A percentile compares a stretch with the other conserved stretches of the same genome.
Evolutionary conservation across 2,329 filamentous ascomycete species (phyloP).

Genomic region (Neofusicoccum sp.): DNA sequence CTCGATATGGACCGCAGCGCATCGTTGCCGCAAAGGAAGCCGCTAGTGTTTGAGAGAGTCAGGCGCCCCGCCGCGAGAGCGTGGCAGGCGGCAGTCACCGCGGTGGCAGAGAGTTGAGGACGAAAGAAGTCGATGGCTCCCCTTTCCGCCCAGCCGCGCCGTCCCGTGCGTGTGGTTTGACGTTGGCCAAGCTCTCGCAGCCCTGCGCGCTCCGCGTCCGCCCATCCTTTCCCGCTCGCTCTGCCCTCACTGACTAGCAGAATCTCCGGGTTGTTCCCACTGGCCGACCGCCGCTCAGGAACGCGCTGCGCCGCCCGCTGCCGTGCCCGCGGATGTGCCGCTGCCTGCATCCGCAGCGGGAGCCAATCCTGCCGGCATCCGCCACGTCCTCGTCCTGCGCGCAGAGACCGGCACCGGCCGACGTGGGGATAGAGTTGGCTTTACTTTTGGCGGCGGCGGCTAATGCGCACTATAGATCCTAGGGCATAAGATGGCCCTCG

Average conservation of each 20-base stretch:
- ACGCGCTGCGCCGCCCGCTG: neutral
- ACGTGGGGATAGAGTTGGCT: slow-evolving; percentile 6
- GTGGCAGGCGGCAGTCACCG: neutral
- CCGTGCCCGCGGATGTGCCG: too few relatives aligned
- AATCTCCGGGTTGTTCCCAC: neutral
- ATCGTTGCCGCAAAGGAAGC: neutral
- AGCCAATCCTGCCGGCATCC: neutral
- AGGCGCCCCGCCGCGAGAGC: neutral
- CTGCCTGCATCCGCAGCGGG: neutral
- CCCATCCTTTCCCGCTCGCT: slow-evolving; percentile 1
- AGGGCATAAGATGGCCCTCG: slow-evolving; percentile 1
- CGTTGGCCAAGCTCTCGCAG: neutral
- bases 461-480: slow-evolving; percentile 2
- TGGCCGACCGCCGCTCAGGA: neutral
- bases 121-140: neutral
- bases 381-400: neutral
- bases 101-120: neutral
- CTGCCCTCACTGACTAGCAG: neutral
- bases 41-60: neutral
- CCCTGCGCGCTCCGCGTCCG: slow-evolving; percentile 8
- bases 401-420: neutral
- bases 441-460: slow-evolving; percentile 4
- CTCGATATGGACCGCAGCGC: neutral
- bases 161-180: neutral
- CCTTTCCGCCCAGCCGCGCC: neutral